These are phyloP conservation scores for Clavaria fumosa DNA, from an alignment of 768 basidiomycete genomes.

Conservation along the genomic window DNA sequence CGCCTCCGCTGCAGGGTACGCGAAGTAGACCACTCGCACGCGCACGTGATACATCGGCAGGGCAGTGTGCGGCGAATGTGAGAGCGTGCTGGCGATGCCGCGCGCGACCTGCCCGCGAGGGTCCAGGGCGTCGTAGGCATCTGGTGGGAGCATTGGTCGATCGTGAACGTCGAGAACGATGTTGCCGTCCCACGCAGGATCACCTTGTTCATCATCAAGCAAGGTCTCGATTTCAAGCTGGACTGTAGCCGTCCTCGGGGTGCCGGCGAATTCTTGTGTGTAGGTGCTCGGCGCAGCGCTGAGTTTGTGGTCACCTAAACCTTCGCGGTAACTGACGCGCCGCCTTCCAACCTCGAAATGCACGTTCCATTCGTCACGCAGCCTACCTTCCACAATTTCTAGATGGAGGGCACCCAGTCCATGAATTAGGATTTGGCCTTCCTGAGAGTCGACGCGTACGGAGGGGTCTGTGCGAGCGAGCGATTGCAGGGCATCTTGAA, in stretches of 20 bases:
- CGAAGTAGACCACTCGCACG: slow-evolving; percentile 35
- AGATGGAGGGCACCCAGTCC: slow-evolving; percentile 77
- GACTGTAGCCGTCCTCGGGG: slow-evolving; percentile 33
- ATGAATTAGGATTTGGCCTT: slow-evolving; percentile 73
- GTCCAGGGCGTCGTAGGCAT: slow-evolving; percentile 30
- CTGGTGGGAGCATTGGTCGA: slow-evolving; percentile 32
- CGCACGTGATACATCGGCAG: slow-evolving; percentile 51
- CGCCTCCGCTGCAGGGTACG: slow-evolving; percentile 26
- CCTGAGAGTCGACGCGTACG: slow-evolving; percentile 60
- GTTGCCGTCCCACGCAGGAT: slow-evolving; percentile 67
- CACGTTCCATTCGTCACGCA: slow-evolving; percentile 66
- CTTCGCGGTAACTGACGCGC: slow-evolving; percentile 71
- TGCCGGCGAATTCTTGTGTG: slow-evolving; percentile 50
- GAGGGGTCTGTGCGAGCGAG: slow-evolving; percentile 84
- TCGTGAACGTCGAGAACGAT: slow-evolving; percentile 43
- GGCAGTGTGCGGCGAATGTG: slow-evolving; percentile 65
- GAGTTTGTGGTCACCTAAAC: slow-evolving; percentile 21
- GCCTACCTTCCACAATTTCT: slow-evolving; percentile 76
- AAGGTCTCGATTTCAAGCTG: slow-evolving; percentile 41
- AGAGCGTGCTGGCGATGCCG: slow-evolving; percentile 57
- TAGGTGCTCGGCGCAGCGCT: slow-evolving; percentile 29
- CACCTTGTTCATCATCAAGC: slow-evolving; percentile 38
- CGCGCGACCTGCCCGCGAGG: slow-evolving; percentile 41
- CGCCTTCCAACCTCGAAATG: slow-evolving; percentile 64
- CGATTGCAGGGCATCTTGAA: slow-evolving; percentile 58